Base-by-base conservation (phyloP, 1,284 basidiomycete species). In the Puccinia hordei region DNA sequence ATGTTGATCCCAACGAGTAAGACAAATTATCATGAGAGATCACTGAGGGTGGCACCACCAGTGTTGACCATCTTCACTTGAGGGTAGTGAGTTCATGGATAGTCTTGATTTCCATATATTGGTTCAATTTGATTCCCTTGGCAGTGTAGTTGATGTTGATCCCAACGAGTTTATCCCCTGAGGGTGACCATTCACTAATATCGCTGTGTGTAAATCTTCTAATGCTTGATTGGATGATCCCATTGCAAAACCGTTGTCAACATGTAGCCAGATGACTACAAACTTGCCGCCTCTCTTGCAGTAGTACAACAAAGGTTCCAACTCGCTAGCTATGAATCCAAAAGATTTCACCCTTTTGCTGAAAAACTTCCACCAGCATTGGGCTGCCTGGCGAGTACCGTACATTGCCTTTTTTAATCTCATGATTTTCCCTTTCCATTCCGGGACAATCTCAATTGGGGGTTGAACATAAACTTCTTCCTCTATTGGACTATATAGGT, bases 341-440 rank as follows among this genome's bases (percentile, higher is more conserved):
- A 77, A 9, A 15, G 6, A 8, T 33, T 46, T 46, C 38, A 66
- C 12, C 9, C 30, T 53, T 2, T 4, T 19, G 3, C 51, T 17
- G 35, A 68, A 68, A 53, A 49, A 46, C 24, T 51, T 51, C 75
- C 61, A 77, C 75, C 75, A 77, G 44, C 75, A 77, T 15, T 24
- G 1, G 2, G 63, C 61, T 5, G 57, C 63, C 24, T 77, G 75
- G 13, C 30, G 46, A 2, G 49, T 78, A 19, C 75, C 51, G 38
- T 78, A 78, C 19, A 78, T 51, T 17, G 49, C 75, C 35, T 78
- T 78, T n/a, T 69, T 78, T 1, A 69, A 41, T 33, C n/a, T 4
- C 65, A 69, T 27, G 5, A 46, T 46, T 9, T 68, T 57, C 12
- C 38, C 38, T 41, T 41, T 41, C 6, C 4, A 12, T 41, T 41